Evolutionary conservation across 768 basidiomycete species (phyloP), one percentile per base, ranked within the genome.

Genomic region (Gyrodon lividus): DNA sequence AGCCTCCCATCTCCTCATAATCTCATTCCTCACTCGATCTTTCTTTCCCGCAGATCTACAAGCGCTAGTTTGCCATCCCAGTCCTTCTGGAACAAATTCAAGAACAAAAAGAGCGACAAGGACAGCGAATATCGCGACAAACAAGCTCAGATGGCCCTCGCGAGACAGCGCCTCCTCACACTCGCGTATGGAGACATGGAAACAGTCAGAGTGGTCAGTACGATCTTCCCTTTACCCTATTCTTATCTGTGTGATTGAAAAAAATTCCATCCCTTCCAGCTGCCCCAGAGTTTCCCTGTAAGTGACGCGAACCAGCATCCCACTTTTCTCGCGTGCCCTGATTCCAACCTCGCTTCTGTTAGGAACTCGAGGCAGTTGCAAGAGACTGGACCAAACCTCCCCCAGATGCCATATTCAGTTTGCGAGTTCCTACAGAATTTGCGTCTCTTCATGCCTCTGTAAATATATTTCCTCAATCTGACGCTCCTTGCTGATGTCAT

Each of bases 341-440:
- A 50, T 34, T 41, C 48, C 48, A 35, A 63, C 24, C 6, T 20
- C 54, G 41, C 12, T 33, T 24, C 49, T 16, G 51, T 14, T 49
- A 93, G 91, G 91, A 93, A 70, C 81, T 92, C 20, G 88, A 90
- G 59, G 80, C 77, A 23, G 77, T 87, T 42, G 91, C 89, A 10
- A 77, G 87, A 63, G 88, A 91, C 51, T 93, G 91, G 91, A 82
- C 85, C 22, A 91, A 89, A 61, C 89, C 90, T 12, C 89, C 91
- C 14, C 87, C 89, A 47, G 88, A 87, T 66, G 86, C 81, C 35
- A 69, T 77, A 40, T 89, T 92, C 73, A 77, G 78, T 55, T 72
- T 93, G 50, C 87, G 91, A 22, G 82, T 92, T 0, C 91, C 91
- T 2, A 85, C 89, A n/a, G 91, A 93, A 68, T 92, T 80, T 70